phyloP scores from a whole-genome alignment of 192 early-diverging fungal genomes.

The Coemansia sp. region DNA sequence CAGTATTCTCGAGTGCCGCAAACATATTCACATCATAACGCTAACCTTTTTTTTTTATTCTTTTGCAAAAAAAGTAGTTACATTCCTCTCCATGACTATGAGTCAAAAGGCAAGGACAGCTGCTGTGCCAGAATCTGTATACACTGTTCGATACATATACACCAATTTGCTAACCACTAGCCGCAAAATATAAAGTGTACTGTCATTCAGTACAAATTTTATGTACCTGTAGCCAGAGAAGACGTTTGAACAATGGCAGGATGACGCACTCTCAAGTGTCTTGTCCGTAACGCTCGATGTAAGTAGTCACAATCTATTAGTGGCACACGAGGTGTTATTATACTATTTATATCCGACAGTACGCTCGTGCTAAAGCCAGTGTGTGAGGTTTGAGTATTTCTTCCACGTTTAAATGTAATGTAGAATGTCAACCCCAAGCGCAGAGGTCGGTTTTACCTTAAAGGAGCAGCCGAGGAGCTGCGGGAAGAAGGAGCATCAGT shows the following conservation, averaged over 20 bases:
- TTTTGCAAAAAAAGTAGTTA: not conserved
- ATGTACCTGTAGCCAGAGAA: conserved; percentile 36
- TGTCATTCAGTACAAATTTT: not conserved
- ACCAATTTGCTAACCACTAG: not conserved
- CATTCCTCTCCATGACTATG: not conserved
- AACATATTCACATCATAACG: too few relatives aligned
- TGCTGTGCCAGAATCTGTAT: not conserved
- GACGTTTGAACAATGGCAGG: conserved; percentile 69
- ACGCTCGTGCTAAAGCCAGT: not conserved
- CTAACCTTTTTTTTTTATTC: too few relatives aligned
- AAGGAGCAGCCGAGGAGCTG: conserved; percentile 42
- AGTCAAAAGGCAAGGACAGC: not conserved
- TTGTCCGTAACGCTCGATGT: conserved; percentile 78
- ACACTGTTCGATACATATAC: not conserved
- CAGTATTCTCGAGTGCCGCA: too few relatives aligned
- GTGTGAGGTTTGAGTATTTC: not conserved
- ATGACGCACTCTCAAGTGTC: conserved; percentile 74
- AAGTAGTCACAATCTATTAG: not conserved
- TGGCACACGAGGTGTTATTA: not conserved
- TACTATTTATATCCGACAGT: not conserved
- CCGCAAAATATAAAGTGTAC: not conserved
- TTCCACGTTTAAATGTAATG: not conserved
- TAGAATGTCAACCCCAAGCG: conserved; percentile 37
- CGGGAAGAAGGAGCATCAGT: conserved; percentile 19
- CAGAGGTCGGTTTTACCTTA: conserved; percentile 16